phyloP scores from a whole-genome alignment of 202 grass and related monocot species.

The Schoenoplectus tabernaemontani region DNA sequence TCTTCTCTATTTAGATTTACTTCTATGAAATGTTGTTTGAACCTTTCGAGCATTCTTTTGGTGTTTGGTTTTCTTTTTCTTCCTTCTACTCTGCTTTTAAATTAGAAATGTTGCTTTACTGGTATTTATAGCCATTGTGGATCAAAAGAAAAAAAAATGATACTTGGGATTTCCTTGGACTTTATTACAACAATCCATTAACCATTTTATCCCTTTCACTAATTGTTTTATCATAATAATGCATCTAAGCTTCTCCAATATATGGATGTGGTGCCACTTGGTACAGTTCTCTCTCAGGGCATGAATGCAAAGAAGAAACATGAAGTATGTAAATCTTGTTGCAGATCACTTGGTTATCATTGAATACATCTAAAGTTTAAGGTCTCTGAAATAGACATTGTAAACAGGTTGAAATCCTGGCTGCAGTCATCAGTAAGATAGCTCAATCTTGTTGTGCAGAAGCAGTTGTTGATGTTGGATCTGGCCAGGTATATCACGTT shows the following conservation, averaged over 20 bases:
- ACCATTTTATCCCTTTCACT: conserved; percentile 1
- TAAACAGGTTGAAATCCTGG: conserved; percentile 69
- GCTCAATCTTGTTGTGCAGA: conserved; percentile 33
- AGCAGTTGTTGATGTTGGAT: conserved; percentile 88
- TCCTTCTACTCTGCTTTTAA: not conserved
- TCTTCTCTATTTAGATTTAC: not conserved
- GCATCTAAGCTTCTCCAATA: conserved; percentile 47
- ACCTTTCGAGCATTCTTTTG: not conserved
- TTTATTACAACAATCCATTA: not conserved
- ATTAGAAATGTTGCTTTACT: not conserved
- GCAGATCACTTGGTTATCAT: not conserved
- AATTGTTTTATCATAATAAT: not conserved
- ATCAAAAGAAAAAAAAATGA: not conserved
- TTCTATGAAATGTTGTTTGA: not conserved
- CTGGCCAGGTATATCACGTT: conserved; percentile 63
- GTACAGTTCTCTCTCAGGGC: conserved; percentile 82
- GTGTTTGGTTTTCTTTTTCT: too few relatives aligned
- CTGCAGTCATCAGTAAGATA: conserved; percentile 43
- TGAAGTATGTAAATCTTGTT: conserved; percentile 57
- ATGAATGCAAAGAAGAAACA: conserved; percentile 95
- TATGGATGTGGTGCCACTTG: conserved; percentile 44
- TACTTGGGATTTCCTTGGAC: not conserved
- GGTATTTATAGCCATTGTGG: not conserved
- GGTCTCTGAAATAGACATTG: not conserved
- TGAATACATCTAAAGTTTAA: not conserved